Evolutionary conservation across 495 filamentous ascomycete species (phyloP).

Genomic region (Aspergillus nanangensis): DNA sequence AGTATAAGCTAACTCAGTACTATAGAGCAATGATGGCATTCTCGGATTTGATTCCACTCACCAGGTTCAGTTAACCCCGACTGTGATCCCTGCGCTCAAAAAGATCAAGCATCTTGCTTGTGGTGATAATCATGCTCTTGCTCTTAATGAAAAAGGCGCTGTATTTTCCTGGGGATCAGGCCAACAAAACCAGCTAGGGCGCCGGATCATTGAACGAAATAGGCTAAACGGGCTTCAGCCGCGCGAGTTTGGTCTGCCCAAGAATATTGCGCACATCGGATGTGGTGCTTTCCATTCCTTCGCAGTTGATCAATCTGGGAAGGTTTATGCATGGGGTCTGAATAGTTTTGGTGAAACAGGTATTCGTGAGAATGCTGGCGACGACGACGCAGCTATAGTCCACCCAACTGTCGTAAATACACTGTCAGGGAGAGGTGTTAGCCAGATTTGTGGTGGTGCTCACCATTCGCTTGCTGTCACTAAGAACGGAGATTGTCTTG

Average conservation of each 20-base stretch:
- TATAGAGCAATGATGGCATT: constrained; percentile 53
- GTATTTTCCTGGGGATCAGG: constrained; percentile 62
- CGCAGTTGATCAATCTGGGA: constrained; percentile 65
- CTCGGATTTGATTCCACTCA: constrained; percentile 46
- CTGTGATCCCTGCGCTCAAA: constrained; percentile 47
- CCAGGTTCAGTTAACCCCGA: constrained; percentile 43
- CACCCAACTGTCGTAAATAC: constrained; percentile 56
- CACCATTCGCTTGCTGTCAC: constrained; percentile 57
- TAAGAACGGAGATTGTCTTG: constrained; percentile 46
- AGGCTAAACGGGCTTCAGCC: constrained; percentile 58
- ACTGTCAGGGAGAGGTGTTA: constrained; percentile 45
- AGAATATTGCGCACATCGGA: constrained; percentile 49
- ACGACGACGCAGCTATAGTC: constrained; percentile 53
- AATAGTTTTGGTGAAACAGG: constrained; percentile 86
- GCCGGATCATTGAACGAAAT: constrained; percentile 54
- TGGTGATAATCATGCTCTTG: constrained; percentile 60
- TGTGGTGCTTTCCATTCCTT: constrained; percentile 60
- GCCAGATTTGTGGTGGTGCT: constrained; percentile 47
- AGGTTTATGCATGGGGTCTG: constrained; percentile 79
- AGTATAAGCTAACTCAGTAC: constrained; percentile 14
- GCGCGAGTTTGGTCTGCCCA: constrained; percentile 62
- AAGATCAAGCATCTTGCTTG: constrained; percentile 53
- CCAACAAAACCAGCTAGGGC: constrained; percentile 61
- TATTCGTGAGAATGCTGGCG: constrained; percentile 62
- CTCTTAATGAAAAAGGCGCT: constrained; percentile 49